Evolutionary conservation across 179 eudicot genomes (phyloP), one percentile per base, ranked within the genome.

Genomic region (Gypsophila paniculata): DNA sequence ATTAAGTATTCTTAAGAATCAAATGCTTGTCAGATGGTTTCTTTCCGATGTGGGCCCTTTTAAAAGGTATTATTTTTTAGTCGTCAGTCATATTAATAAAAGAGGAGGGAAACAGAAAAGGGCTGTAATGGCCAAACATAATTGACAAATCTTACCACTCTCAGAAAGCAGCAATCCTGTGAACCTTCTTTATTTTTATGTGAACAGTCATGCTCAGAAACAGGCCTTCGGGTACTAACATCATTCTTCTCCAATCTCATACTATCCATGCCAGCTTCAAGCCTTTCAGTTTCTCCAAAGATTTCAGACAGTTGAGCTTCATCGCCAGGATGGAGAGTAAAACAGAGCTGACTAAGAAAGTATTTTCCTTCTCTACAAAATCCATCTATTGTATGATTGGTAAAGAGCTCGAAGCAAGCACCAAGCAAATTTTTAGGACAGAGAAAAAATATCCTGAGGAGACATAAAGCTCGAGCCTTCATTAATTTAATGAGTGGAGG

Each of bases 361-460:
- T 84, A 80, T 53, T 74, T 79, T 60, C 93, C 99, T 78, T 85
- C 83, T 69, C 82, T 77, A 74, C 74, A 75, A 29, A 74, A 19
- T 73, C 86, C 90, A 74, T 82, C 90, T 58, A 82, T 53, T 71
- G 79, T 76, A 78, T 79, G 78, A 38, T 83, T 77, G 76, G 76
- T 83, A 65, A 89, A 72, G 65, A 92, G 90, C 70, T 90, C 96
- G 82, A 95, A 89, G 76, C 89, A 92, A 54, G 95, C 86, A 58
- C 79, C 80, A 82, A 95, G 84, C 63, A 83, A 78, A 79, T 85
- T 82, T 77, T 79, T 86, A 55, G 98, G 98, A 69, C 88, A 92
- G 73, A 78, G 79, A 77, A 92, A 95, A 69, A 87, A 83, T 72
- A 95, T 89, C 82, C 81, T 83, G 55, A 95, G 83, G 75, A 92